Percentiles rank a stretch among this genome's conserved stretches.
These are phyloP conservation scores for Emergomyces orientalis DNA, from an alignment of 2,329 filamentous ascomycete genomes.

Conservation along the genomic window DNA sequence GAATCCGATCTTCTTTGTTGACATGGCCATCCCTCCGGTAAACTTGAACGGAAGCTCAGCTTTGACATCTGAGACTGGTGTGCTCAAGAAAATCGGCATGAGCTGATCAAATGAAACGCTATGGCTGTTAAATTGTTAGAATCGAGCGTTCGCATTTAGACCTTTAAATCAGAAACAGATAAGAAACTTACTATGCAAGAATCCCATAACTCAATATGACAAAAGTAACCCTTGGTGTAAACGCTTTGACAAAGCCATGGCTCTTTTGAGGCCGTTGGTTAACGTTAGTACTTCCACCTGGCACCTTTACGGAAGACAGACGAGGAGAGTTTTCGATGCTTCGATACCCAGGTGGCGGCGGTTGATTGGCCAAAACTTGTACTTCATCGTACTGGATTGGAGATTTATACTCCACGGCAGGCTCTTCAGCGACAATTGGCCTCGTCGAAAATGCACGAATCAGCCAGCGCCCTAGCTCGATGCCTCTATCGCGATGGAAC, in stretches of 20 bases:
- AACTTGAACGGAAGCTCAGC: constrained; percentile 74
- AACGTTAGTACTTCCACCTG: constrained; percentile 8
- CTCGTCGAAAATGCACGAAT: constrained; percentile 20
- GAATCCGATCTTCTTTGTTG: constrained; percentile 74
- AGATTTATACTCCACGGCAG: constrained; percentile 51
- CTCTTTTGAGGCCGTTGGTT: constrained; percentile 33
- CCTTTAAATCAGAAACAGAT: constrained; percentile 48
- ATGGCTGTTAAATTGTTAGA: constrained; percentile 52
- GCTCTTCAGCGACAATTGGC: constrained; percentile 40
- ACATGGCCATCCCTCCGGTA: constrained; percentile 71
- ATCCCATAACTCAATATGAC: constrained; percentile 88
- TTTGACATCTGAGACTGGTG: constrained; percentile 44
- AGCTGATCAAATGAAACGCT: constrained; percentile 95
- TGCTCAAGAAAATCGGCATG: constrained; percentile 83
- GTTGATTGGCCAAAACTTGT: constrained; percentile 44
- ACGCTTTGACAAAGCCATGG: constrained; percentile 49
- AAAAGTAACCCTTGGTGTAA: constrained; percentile 74
- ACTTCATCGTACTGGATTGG: constrained; percentile 17
- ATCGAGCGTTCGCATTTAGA: constrained; percentile 21
- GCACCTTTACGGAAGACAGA: constrained; percentile 22
- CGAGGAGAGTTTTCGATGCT: constrained; percentile 48
- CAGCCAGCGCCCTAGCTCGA: constrained; percentile 67
- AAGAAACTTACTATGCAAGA: constrained; percentile 72
- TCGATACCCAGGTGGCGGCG: constrained; percentile 60
- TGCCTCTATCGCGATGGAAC: constrained; percentile 61